Conservation (phyloP, 1,284 basidiomycete genomes). For the Mycosarcoma mackinlayi region DNA sequence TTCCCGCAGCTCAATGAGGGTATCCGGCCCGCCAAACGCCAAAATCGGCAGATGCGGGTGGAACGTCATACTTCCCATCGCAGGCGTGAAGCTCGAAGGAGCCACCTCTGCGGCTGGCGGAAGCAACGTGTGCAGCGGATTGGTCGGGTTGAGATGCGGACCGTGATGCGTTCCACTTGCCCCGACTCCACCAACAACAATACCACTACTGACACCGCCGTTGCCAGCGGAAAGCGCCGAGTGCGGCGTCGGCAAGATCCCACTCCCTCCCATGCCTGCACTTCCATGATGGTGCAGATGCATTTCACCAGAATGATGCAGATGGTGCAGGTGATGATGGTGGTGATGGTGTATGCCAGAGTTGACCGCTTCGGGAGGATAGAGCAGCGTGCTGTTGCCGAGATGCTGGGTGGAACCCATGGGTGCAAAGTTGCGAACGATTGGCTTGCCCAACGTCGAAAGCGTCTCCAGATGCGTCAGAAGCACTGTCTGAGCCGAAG, state of each 20-base stretch:
- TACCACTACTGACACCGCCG: background rate
- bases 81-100: conserved; percentile 55
- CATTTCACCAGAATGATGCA: no score
- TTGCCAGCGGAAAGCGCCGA: background rate
- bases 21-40: conserved; percentile 62
- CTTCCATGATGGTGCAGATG: conserved; percentile 18
- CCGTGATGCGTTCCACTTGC: conserved; percentile 6
- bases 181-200: background rate
- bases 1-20: conserved; percentile 43
- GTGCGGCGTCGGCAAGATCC: conserved; percentile 5
- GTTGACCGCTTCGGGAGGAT: conserved; percentile 31
- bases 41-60: conserved; percentile 63
- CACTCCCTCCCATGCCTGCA: conserved; percentile 7
- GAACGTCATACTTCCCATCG: conserved; percentile 61
- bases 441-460: conserved; percentile 30
- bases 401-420: conserved; percentile 35
- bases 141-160: conserved; percentile 30
- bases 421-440: conserved; percentile 41
- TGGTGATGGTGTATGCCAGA: conserved; percentile 34
- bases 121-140: conserved; percentile 32
- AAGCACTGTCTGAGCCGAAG: conserved; percentile 43
- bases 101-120: conserved; percentile 18
- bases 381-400: conserved; percentile 34
- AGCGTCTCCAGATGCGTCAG: conserved; percentile 52
- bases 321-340: conserved; percentile 10